Evolutionary conservation across 345 rosid species (phyloP), one percentile per base, ranked within the genome.

Genomic region (Citrus trifoliata): DNA sequence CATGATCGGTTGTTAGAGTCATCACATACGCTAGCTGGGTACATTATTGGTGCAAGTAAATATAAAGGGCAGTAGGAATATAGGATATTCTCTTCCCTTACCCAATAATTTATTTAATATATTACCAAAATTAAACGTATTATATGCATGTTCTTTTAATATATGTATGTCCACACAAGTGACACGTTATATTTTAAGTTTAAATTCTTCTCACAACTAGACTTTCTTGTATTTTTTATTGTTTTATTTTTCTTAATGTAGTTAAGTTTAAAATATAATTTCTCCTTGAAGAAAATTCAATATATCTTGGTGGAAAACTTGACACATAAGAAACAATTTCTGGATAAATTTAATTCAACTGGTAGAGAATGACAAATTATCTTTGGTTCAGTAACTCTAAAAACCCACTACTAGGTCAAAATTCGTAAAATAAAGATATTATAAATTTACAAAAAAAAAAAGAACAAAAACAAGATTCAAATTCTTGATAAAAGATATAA

Each of bases 21-120:
- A 59, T 37, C 66, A 7, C 24, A 73, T 73, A 73, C 66, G 37
- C 16, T n/a, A 73, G 67, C 35, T 60, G 76, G 76, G 32, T 16
- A 61, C 16, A 59, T 73, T 59, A 33, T 55, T 32, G 42, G n/a
- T 71, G 46, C 63, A 27, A 71, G 18, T 46, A 13, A 46, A 46
- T 46, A 12, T 1, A 46, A 46, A 46, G 51, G 51, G 51, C 51
- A 46, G 13, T 3, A 13, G 37, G 7, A 35, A 35, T 35, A 35
- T 35, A 35, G 5, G 51, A 28, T n/a, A 22, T 22, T n/a, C 64
- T 13, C 14, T 12, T 46, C 5, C 51, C 4, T 3, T 3, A 56
- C 5, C n/a, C 16, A 72, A 33, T 56, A 56, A 33, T 32, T 3
- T 62, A 62, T 27, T 25, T 28, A 12, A 3, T 28, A 28, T 19